Evolutionary conservation across 2,329 filamentous ascomycete genomes (phyloP).

Genomic region (Lanzia echinophila): DNA sequence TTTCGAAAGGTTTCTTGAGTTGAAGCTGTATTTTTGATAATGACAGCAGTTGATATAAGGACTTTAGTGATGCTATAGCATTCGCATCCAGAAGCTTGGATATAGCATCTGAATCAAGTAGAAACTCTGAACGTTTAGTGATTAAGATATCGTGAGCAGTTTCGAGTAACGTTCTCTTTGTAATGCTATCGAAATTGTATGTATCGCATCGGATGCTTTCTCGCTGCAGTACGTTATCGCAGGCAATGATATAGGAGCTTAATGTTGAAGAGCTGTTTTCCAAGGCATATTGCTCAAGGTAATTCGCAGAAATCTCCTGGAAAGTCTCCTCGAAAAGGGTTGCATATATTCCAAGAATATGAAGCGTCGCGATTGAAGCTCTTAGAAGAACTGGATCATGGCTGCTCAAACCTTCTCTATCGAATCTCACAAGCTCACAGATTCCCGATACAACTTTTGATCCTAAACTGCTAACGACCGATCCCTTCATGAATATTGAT

Average conservation of each 20-base stretch:
- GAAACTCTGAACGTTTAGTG: conserved; percentile 55
- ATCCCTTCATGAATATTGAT: conserved; percentile 37
- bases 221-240: conserved; percentile 59
- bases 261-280: conserved; percentile 56
- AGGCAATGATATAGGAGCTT: conserved; percentile 67
- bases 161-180: conserved; percentile 68
- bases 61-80: conserved; percentile 63
- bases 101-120: conserved; percentile 62
- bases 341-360: conserved; percentile 76
- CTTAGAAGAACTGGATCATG: conserved; percentile 62
- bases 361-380: conserved; percentile 73
- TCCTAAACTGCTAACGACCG: conserved; percentile 32
- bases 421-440: conserved; percentile 67
- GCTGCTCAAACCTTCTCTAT: conserved; percentile 52
- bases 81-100: conserved; percentile 65
- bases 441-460: conserved; percentile 49
- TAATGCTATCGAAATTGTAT: conserved; percentile 77
- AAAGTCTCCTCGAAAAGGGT: conserved; percentile 74
- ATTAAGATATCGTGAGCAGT: conserved; percentile 69
- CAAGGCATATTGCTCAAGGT: conserved; percentile 63
- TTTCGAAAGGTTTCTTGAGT: conserved; percentile 66
- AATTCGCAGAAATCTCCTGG: conserved; percentile 58
- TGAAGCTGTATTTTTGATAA: conserved; percentile 63
- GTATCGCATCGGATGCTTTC: conserved; percentile 73
- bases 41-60: conserved; percentile 71